A percentile compares a stretch with the other conserved stretches of the same genome.
phyloP scores from a whole-genome alignment of 768 basidiomycete genomes.

The Lactarius quietus region DNA sequence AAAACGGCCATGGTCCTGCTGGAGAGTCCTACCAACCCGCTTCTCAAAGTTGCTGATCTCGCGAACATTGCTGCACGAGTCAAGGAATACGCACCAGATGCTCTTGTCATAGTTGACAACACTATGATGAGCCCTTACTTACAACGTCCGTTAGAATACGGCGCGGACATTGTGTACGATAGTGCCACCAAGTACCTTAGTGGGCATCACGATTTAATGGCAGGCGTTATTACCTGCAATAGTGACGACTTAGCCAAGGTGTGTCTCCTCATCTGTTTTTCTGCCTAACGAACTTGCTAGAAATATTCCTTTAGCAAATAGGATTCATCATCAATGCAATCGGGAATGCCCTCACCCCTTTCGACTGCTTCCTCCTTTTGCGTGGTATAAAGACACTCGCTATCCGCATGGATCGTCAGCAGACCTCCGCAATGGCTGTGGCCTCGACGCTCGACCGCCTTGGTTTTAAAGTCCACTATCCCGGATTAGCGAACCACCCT shows the following conservation, averaged over 20 bases:
- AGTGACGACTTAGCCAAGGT: constrained; percentile 88
- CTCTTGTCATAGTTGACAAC: constrained; percentile 89
- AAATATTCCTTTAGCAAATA: constrained; percentile 55
- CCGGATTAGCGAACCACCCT: constrained; percentile 80
- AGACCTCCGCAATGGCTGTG: constrained; percentile 74
- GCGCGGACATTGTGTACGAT: constrained; percentile 96
- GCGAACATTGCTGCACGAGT: constrained; percentile 78
- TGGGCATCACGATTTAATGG: constrained; percentile 99
- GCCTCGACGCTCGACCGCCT: constrained; percentile 81
- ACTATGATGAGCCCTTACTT: constrained; percentile 99
- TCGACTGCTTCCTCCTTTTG: constrained; percentile 94
- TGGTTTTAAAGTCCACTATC: constrained; percentile 91
- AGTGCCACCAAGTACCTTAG: constrained; percentile 97
- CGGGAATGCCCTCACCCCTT: constrained; percentile 91
- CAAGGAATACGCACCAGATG: constrained; percentile 76
- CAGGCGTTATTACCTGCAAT: constrained; percentile 90
- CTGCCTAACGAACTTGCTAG: background rate
- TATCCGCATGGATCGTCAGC: constrained; percentile 93
- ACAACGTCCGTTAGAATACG: constrained; percentile 91
- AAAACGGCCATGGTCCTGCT: constrained; percentile 94
- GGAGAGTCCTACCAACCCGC: constrained; percentile 95
- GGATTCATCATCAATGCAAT: constrained; percentile 90
- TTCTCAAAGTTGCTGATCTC: constrained; percentile 92
- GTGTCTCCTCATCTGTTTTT: constrained; percentile 25
- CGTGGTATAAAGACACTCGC: constrained; percentile 96